Percentiles rank a stretch among this genome's conserved stretches.
phyloP scores from a whole-genome alignment of 768 basidiomycete species.

The Mrakia blollopis region DNA sequence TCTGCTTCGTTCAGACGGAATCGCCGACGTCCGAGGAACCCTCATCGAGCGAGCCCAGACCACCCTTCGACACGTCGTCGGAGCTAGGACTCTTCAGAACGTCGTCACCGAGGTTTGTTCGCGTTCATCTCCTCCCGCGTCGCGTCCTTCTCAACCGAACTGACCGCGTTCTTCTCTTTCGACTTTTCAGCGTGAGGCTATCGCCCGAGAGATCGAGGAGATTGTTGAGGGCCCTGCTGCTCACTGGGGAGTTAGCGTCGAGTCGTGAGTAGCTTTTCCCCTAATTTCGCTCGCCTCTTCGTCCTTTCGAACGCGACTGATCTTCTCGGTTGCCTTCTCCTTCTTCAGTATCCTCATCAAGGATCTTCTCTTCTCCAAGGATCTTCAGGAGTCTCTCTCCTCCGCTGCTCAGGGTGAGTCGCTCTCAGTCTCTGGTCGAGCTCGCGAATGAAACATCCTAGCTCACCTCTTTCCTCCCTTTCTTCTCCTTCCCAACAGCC shows the following conservation, averaged over 20 bases:
- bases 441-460: no score
- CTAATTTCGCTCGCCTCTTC: slow-evolving; percentile 1
- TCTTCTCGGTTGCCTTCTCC: background rate
- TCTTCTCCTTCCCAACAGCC: slow-evolving; percentile 46
- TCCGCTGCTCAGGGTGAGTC: slow-evolving; percentile 68
- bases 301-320: background rate
- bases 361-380: slow-evolving; percentile 45
- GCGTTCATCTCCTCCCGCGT: no score
- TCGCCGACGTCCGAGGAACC: slow-evolving; percentile 68
- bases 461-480: no score
- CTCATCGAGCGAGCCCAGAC: slow-evolving; percentile 63
- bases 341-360: slow-evolving; percentile 19
- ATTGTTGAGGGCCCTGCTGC: slow-evolving; percentile 64
- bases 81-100: slow-evolving; percentile 60
- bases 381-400: slow-evolving; percentile 83
- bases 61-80: slow-evolving; percentile 92
- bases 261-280: slow-evolving; percentile 60
- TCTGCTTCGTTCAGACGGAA: slow-evolving; percentile 58
- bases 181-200: slow-evolving; percentile 60
- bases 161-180: no score
- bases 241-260: slow-evolving; percentile 95
- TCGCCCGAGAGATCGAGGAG: slow-evolving; percentile 54
- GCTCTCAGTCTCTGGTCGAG: no score
- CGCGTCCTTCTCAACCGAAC: no score
- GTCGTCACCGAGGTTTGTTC: slow-evolving; percentile 69